Evolutionary conservation across 306 rosid genomes (phyloP), one percentile per base, ranked within the genome.

Genomic region (Trifolium dubium): DNA sequence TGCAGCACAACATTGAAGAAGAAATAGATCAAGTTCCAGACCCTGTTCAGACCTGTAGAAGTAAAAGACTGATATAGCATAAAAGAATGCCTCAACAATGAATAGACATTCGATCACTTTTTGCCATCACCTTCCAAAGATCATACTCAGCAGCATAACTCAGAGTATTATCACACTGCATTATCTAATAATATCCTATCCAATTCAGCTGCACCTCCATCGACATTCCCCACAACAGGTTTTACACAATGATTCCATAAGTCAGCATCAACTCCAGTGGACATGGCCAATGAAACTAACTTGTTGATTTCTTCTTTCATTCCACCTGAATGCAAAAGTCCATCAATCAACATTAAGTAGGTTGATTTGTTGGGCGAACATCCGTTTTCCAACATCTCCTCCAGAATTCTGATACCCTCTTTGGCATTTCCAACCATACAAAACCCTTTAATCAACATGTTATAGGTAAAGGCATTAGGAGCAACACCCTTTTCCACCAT

Each of bases 1-100:
- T 40, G 97, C 96, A 75, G 92, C 99, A 83, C 97, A 90, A 51
- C 97, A 95, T 86, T 92, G 99, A 60, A 95, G 89, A 83, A 95
- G 93, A 92, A 95, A 90, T 53, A 95, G 96, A 84, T 95, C 99
- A 72, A 80, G 88, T 88, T 95, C 99, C 85, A 92, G 75, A 82
- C 89, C 87, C 74, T 88, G 97, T 82, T 92, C 99, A 23, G 93
- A 92, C 99, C 98, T 95, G 89, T 82, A 68, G n/a, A 50, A 31
- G 77, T 28, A 54, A 65, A 67, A 41, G 74, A 84, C 39, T 35
- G 31, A 55, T 17, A 51, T 62, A 81, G 67, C 10, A 72, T 17
- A 61, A 35, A 43, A 35, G 34, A 49, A 80, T 65, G 53, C 53
- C 66, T 35, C 60, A 60, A 65, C 37, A 77, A 15, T 31, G 49